Evolutionary conservation across 2,329 filamentous ascomycete species (phyloP).

Genomic region (Boeremia lycopersici): DNA sequence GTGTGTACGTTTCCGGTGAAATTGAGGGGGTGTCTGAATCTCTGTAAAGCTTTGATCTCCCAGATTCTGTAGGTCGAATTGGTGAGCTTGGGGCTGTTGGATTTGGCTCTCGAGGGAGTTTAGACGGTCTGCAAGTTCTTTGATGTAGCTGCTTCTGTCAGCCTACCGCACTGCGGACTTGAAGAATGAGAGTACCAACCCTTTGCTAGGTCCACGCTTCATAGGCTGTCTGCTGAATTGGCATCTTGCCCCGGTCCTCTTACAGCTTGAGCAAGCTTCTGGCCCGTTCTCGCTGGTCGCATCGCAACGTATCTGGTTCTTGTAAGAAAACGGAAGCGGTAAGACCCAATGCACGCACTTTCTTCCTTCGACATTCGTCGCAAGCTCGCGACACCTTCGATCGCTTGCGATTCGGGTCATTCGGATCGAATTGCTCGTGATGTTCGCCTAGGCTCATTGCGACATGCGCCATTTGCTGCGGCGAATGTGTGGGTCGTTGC

Average conservation of each 20-base stretch:
- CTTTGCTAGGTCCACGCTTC: conserved; percentile 52
- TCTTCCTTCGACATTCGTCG: conserved; percentile 51
- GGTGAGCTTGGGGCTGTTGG: conserved; percentile 38
- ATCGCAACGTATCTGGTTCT: conserved; percentile 47
- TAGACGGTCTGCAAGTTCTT: conserved; percentile 48
- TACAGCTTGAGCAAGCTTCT: conserved; percentile 49
- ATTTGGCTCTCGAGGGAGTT: conserved; percentile 48
- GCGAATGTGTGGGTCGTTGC: conserved; percentile 44
- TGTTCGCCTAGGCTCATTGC: conserved; percentile 47
- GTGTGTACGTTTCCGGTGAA: conserved; percentile 46
- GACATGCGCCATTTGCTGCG: conserved; percentile 48
- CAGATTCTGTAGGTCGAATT: conserved; percentile 39
- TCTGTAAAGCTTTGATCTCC: conserved; percentile 39
- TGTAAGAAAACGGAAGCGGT: background rate
- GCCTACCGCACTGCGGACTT: background rate
- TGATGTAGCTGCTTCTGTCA: conserved; percentile 46
- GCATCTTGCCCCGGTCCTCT: conserved; percentile 47
- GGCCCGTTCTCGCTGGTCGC: conserved; percentile 49
- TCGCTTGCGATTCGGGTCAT: conserved; percentile 45
- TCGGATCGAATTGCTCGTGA: conserved; percentile 42
- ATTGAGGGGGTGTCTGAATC: conserved; percentile 39
- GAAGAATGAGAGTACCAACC: conserved; percentile 25
- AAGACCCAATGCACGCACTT: conserved; percentile 30
- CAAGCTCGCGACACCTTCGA: conserved; percentile 52
- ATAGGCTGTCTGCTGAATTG: conserved; percentile 50